Evolutionary conservation across 495 filamentous ascomycete species (phyloP), one percentile per base, ranked within the genome.

Genomic region (Xylaria castorea): DNA sequence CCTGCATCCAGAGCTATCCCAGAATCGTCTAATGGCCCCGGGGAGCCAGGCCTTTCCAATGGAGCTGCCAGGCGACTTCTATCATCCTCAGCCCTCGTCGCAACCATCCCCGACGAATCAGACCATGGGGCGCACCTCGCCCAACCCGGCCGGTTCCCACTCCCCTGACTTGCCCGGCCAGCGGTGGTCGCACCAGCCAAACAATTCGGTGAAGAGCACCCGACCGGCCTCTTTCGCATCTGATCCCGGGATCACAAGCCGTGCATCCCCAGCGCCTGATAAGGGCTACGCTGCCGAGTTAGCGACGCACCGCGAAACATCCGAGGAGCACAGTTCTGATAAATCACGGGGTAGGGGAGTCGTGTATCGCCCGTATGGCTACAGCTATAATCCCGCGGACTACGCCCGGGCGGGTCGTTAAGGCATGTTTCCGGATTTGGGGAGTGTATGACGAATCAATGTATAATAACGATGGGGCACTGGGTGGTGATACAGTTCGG

Each of bases 21-120:
- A 55, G 74, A 69, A 42, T 22, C 62, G 34, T 27, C 34, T 42
- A 70, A 32, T 60, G 12, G 36, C 68, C 3, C 40, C 72, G n/a
- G 70, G 65, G 55, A 73, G 50, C 18, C 75, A 75, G 58, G 58
- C 53, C n/a, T 75, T 76, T 22, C 71, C 83, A 46, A 80, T 84
- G 66, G 85, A 87, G 69, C 80, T 87, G 63, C 83, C 85, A 0
- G 85, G 85, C 18, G 84, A 87, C 72, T 86, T 81, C 70, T 80
- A 80, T 46, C 75, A 85, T 25, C 72, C 78, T 2, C 75, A 79
- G 22, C 42, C 74, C 8, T 72, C 80, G 55, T 70, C 74, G 16
- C 75, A 74, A 12, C 66, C 75, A 25, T 69, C 77, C 3, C 76
- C 77, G 1, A 74, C 75, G 0, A 64, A 68, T n/a, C 75, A 70